These are phyloP conservation scores for Physaria fendleri DNA, from an alignment of 345 rosid genomes.

Conservation along the genomic window DNA sequence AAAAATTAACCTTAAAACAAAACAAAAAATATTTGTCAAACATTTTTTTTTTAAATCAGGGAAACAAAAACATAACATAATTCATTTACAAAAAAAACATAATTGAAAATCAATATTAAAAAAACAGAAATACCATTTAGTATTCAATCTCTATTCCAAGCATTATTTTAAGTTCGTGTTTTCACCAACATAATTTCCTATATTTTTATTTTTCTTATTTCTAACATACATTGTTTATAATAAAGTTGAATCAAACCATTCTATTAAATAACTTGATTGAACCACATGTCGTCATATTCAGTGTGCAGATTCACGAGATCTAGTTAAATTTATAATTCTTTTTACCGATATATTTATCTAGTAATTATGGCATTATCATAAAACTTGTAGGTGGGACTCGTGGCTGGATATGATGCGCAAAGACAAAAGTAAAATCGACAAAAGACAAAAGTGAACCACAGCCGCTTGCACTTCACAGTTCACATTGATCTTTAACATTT, in stretches of 20 bases:
- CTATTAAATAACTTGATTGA: neutral
- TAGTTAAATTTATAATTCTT: neutral
- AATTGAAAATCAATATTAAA: no score
- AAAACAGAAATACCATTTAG: no score
- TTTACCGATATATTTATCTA: slow-evolving; percentile 8
- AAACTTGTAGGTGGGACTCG: slow-evolving; percentile 14
- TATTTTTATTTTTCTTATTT: neutral
- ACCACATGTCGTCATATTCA: neutral
- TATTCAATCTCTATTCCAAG: neutral
- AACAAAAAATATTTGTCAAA: no score
- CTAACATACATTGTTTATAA: neutral
- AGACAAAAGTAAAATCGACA: slow-evolving; percentile 16
- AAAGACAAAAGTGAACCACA: slow-evolving; percentile 5
- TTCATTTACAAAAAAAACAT: no score
- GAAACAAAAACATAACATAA: no score
- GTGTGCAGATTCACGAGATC: slow-evolving; percentile 10
- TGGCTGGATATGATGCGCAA: slow-evolving; percentile 12
- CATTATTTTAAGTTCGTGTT: neutral
- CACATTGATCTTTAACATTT: neutral
- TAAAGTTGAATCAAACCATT: neutral
- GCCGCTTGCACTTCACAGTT: slow-evolving; percentile 1
- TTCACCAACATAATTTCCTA: neutral
- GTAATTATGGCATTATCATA: slow-evolving; percentile 3
- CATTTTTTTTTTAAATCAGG: neutral
- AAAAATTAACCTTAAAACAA: no score